A percentile compares a stretch with the other conserved stretches of the same genome.
phyloP scores from a whole-genome alignment of 2,329 filamentous ascomycete genomes.

The Colletotrichum musae region DNA sequence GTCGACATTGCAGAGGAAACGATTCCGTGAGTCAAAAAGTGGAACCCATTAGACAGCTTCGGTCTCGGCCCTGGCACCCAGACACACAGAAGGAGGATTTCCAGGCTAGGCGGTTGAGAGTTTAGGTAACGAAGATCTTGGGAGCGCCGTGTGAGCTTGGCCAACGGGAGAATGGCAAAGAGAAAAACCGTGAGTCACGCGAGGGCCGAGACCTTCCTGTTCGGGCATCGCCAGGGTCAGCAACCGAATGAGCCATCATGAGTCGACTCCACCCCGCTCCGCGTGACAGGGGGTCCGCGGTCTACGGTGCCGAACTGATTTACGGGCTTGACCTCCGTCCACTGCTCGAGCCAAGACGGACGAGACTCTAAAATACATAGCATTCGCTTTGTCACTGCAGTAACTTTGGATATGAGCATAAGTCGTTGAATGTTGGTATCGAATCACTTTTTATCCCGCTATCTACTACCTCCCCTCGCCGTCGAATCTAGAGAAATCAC shows the following conservation, averaged over 20 bases:
- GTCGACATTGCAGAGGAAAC: background rate
- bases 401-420: background rate
- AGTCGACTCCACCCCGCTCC: constrained; percentile 17
- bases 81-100: too few relatives aligned
- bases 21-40: constrained; percentile 26
- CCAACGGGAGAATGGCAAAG: background rate
- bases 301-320: constrained; percentile 14
- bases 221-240: constrained; percentile 20
- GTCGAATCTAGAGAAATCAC: background rate
- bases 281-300: constrained; percentile 12
- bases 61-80: background rate
- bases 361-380: too few relatives aligned
- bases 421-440: constrained; percentile 34
- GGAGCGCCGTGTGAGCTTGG: background rate
- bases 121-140: background rate
- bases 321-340: background rate
- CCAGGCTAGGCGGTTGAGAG: too few relatives aligned
- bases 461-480: constrained; percentile 7
- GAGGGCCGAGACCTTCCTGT: constrained; percentile 25
- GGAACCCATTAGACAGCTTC: background rate
- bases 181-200: constrained; percentile 24
- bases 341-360: background rate
- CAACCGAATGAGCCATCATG: constrained; percentile 37
- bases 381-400: background rate
- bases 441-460: constrained; percentile 35